Evolutionary conservation across 75 land plant genomes (phyloP).

Genomic region (Selaginella tamariscina): DNA sequence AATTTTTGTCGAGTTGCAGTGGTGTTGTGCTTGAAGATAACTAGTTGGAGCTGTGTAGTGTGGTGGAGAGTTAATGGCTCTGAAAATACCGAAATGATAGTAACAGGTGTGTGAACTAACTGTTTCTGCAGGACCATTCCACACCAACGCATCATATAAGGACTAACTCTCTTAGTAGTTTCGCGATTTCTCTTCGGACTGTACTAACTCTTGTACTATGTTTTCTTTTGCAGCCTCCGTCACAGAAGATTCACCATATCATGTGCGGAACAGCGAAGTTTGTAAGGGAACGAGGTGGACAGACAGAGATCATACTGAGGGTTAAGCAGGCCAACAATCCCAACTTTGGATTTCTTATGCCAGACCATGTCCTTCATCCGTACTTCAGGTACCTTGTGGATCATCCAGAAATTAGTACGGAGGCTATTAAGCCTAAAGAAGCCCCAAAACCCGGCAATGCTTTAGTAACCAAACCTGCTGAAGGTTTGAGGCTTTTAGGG

Average conservation of each 20-base stretch:
- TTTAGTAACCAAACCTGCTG: constrained; percentile 20
- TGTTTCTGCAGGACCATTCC: background rate
- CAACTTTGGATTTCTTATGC: constrained; percentile 84
- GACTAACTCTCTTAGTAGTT: constrained; percentile 13
- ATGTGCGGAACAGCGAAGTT: constrained; percentile 73
- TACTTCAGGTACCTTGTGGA: constrained; percentile 79
- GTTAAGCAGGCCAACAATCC: constrained; percentile 91
- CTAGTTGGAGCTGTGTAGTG: background rate
- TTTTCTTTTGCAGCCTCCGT: constrained; percentile 53
- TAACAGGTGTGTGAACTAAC: background rate
- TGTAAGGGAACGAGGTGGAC: constrained; percentile 80
- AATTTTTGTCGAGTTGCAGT: constrained; percentile 4
- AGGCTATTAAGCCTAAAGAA: constrained; percentile 1
- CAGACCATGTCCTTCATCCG: constrained; percentile 64
- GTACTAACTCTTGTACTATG: constrained; percentile 5
- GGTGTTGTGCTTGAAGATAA: background rate
- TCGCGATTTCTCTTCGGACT: constrained; percentile 16
- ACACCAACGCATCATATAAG: background rate
- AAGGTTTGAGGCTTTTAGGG: constrained; percentile 63
- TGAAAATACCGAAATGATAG: background rate
- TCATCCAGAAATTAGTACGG: constrained; percentile 38
- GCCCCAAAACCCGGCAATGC: background rate
- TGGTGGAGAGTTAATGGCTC: constrained; percentile 8
- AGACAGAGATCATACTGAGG: constrained; percentile 69
- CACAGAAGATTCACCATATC: constrained; percentile 78